A percentile compares a stretch with the other conserved stretches of the same genome.
These are phyloP conservation scores for Agaricus blazei DNA, from an alignment of 768 basidiomycete species.

Conservation along the genomic window DNA sequence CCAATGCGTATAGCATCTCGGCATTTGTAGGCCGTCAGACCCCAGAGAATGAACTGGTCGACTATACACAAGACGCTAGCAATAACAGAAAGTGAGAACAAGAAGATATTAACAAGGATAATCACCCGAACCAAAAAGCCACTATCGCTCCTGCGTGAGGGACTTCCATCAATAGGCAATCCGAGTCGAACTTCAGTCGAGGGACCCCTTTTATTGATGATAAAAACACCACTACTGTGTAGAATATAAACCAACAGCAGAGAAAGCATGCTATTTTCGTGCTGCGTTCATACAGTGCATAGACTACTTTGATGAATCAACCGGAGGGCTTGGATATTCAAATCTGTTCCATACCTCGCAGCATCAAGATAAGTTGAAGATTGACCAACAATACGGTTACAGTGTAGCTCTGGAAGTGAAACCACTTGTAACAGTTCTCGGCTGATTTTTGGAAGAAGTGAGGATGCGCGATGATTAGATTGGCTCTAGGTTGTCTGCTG, in stretches of 20 bases:
- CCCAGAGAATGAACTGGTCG: background rate
- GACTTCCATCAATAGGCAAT: background rate
- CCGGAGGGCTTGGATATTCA: background rate
- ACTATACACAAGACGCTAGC: background rate
- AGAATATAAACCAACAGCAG: background rate
- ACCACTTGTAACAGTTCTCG: background rate
- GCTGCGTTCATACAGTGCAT: background rate
- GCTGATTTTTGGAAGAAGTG: background rate
- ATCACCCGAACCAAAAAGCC: background rate
- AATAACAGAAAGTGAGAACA: background rate
- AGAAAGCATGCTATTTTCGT: background rate
- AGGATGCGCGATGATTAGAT: background rate
- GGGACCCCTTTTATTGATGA: background rate
- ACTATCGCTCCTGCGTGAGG: background rate
- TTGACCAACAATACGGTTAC: background rate
- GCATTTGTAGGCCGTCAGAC: background rate
- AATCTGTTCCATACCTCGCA: background rate
- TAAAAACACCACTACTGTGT: background rate
- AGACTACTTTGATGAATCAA: background rate
- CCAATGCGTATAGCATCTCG: background rate
- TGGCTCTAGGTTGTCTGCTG: background rate
- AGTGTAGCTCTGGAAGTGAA: background rate
- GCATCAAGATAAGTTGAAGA: background rate
- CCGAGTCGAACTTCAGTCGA: background rate
- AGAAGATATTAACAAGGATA: background rate